Percentiles rank a stretch among this genome's conserved stretches.
These are phyloP conservation scores for Nematocida minor DNA, from an alignment of 371 early-diverging fungal species.

Conservation along the genomic window DNA sequence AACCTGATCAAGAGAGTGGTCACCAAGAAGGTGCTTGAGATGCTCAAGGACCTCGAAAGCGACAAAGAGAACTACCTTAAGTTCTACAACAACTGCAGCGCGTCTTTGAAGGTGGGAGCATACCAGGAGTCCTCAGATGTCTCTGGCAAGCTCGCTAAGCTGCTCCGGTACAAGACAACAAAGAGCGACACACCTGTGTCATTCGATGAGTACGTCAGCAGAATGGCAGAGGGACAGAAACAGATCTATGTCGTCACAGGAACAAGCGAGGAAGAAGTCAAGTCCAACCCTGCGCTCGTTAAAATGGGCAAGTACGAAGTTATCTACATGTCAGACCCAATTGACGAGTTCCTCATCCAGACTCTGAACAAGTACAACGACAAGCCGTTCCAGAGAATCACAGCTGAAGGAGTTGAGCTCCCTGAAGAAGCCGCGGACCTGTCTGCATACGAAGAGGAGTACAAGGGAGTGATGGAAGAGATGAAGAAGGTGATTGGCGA, in stretches of 20 bases:
- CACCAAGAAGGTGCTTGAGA: slow-evolving; percentile 80
- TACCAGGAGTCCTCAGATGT: slow-evolving; percentile 75
- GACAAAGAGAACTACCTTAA: slow-evolving; percentile 75
- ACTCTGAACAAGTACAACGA: slow-evolving; percentile 75
- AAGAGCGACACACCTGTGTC: slow-evolving; percentile 77
- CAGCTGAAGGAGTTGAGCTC: slow-evolving; percentile 74
- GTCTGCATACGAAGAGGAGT: slow-evolving; percentile 68
- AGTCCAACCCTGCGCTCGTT: slow-evolving; percentile 77
- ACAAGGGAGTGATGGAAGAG: slow-evolving; percentile 69
- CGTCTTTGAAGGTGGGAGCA: slow-evolving; percentile 82
- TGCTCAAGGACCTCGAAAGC: slow-evolving; percentile 76
- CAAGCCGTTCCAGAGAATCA: slow-evolving; percentile 73
- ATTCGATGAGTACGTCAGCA: slow-evolving; percentile 74
- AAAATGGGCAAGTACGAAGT: slow-evolving; percentile 79
- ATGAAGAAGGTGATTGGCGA: slow-evolving; percentile 70
- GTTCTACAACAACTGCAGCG: slow-evolving; percentile 83
- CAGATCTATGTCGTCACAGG: slow-evolving; percentile 79
- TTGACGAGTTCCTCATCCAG: slow-evolving; percentile 79
- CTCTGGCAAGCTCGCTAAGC: slow-evolving; percentile 75
- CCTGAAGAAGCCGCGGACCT: slow-evolving; percentile 68
- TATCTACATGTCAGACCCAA: slow-evolving; percentile 75
- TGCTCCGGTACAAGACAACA: slow-evolving; percentile 81
- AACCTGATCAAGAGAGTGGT: slow-evolving; percentile 84
- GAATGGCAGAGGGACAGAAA: slow-evolving; percentile 77
- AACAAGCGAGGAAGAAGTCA: slow-evolving; percentile 68